Conservation (phyloP, 331 rosid genomes). For the Malus hybrid region DNA sequence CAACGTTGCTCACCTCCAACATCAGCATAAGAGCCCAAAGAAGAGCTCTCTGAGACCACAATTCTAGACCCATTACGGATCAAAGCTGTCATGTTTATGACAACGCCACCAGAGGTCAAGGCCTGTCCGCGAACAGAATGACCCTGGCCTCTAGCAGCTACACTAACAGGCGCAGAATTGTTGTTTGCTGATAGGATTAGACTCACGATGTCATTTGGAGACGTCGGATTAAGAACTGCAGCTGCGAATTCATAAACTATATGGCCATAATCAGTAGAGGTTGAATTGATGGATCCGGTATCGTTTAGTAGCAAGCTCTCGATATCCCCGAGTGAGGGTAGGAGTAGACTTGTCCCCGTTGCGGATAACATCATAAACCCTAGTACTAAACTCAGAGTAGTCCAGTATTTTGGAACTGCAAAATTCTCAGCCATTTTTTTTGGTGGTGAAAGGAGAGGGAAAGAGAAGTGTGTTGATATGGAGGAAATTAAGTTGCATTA, state of each 20-base stretch:
- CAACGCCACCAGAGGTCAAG: conserved; percentile 49
- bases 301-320: conserved; percentile 16
- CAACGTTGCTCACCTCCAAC: conserved; percentile 75
- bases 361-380: background rate
- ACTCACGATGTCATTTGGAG: conserved; percentile 22
- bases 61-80: conserved; percentile 11
- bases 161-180: background rate
- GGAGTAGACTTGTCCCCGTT: background rate
- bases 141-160: conserved; percentile 37
- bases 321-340: background rate
- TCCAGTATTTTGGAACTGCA: background rate
- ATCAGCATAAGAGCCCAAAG: conserved; percentile 43
- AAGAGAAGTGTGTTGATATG: background rate
- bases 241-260: conserved; percentile 14
- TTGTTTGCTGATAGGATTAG: conserved; percentile 14
- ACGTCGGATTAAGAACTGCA: conserved; percentile 26
- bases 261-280: conserved; percentile 35
- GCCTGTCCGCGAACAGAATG: conserved; percentile 45
- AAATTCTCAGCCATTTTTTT: background rate
- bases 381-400: background rate
- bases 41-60: conserved; percentile 4
- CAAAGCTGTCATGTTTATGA: conserved; percentile 57
- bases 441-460: background rate
- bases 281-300: conserved; percentile 7
- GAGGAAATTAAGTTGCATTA: background rate